phyloP scores from a whole-genome alignment of 2,329 filamentous ascomycete species.

The Arachnopeziza araneosa region DNA sequence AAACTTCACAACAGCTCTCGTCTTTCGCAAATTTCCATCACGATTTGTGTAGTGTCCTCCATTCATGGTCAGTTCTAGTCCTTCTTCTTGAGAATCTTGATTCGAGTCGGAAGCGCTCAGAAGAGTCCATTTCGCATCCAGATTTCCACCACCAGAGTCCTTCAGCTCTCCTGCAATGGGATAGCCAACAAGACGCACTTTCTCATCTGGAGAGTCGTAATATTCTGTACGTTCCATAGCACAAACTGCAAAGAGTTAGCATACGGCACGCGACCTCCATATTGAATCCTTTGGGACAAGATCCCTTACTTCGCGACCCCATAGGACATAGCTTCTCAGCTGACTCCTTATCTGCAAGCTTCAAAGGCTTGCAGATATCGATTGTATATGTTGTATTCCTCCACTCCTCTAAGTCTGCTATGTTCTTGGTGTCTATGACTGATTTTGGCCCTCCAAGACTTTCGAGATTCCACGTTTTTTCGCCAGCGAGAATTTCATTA shows the following conservation, averaged over 20 bases:
- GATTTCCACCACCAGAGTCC: slow-evolving; percentile 47
- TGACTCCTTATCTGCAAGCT: slow-evolving; percentile 50
- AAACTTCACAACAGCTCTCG: slow-evolving; percentile 80
- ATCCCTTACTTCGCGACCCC: slow-evolving; percentile 61
- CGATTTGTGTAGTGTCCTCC: slow-evolving; percentile 53
- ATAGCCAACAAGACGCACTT: slow-evolving; percentile 50
- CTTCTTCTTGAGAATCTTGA: slow-evolving; percentile 66
- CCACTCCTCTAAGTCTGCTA: slow-evolving; percentile 39
- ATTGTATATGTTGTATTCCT: slow-evolving; percentile 77
- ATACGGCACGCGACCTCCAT: background rate
- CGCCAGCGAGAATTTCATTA: slow-evolving; percentile 53
- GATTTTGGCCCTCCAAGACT: slow-evolving; percentile 62
- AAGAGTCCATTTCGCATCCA: slow-evolving; percentile 62
- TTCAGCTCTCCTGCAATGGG: slow-evolving; percentile 70
- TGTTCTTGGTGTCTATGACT: slow-evolving; percentile 46
- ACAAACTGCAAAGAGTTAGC: slow-evolving; percentile 53
- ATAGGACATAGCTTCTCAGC: slow-evolving; percentile 59
- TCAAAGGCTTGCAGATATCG: slow-evolving; percentile 67
- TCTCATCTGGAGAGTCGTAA: slow-evolving; percentile 35
- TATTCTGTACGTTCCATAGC: slow-evolving; percentile 59
- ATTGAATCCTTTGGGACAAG: background rate
- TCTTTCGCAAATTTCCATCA: slow-evolving; percentile 46
- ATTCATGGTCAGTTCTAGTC: slow-evolving; percentile 62
- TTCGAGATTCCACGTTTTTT: slow-evolving; percentile 57
- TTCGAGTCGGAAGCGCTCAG: slow-evolving; percentile 60